Evolutionary conservation across 179 eudicot genomes (phyloP), one percentile per base, ranked within the genome.

Genomic region (Dionaea muscipula): DNA sequence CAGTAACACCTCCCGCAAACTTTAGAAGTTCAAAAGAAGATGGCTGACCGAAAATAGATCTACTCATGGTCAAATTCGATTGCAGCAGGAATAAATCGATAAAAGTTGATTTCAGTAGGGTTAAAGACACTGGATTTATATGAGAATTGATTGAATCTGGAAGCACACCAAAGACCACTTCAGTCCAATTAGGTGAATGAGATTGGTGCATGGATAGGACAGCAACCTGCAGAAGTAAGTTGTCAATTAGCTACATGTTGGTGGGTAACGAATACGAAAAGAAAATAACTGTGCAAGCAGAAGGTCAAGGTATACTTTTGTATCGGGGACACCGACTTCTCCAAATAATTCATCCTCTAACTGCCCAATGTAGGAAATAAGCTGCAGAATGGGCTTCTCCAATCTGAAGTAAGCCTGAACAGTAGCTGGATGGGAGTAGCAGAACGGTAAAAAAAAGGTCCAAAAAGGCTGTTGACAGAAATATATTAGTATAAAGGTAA

Each of bases 91-190:
- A 81, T 40, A 81, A 49, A 33, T 56, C 78, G 25, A 81, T 47
- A 39, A 81, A 61, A 45, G 83, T 61, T 19, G 75, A 63, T 55
- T 68, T 73, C 61, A 81, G 47, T 64, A 78, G 31, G 56, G 73
- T 75, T 28, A 75, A 38, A 67, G 61, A 68, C 47, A 66, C 77
- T 25, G 73, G 56, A 18, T 68, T 68, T 47, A 65, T 66, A n/a
- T 73, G 27, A 55, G 45, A 55, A 49, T 69, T 60, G 19, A 57
- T 55, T 38, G 77, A 73, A 58, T 72, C 68, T 37, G 86, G 61
- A 63, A 81, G 77, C 54, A 81, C 50, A 19, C 86, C 83, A 27
- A 81, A 77, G 26, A 75, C 64, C 53, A 78, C 83, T 44, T 78
- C 44, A 1, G 83, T 72, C 64, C 27, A 60, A 74, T 75, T 70